Evolutionary conservation across 768 basidiomycete genomes (phyloP).

Genomic region (Boletus sensibilis): DNA sequence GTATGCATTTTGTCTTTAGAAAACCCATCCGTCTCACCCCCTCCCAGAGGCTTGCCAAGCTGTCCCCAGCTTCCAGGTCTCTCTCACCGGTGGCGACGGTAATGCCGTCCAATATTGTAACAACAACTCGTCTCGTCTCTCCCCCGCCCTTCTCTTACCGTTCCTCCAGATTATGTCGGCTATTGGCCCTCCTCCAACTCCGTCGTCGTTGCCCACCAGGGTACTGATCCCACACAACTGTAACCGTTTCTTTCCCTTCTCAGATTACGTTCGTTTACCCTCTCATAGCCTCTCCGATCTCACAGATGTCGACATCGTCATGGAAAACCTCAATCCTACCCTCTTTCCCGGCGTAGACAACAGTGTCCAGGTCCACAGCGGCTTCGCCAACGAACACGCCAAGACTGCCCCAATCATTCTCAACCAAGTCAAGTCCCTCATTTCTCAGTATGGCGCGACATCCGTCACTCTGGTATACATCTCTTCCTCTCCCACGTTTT

Average conservation of each 20-base stretch:
- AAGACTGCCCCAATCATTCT: conserved; percentile 46
- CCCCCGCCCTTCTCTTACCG: neutral
- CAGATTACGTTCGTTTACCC: neutral
- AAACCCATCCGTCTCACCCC: neutral
- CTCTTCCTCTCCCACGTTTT: neutral
- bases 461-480: conserved; percentile 42
- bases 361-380: conserved; percentile 48
- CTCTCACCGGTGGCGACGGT: conserved; percentile 51
- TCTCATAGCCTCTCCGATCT: conserved; percentile 44
- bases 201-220: conserved; percentile 61
- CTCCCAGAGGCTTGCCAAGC: conserved; percentile 35
- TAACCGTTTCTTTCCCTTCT: conserved; percentile 25
- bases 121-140: conserved; percentile 2
- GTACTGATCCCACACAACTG: conserved; percentile 58
- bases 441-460: conserved; percentile 37
- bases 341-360: conserved; percentile 56
- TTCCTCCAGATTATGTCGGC: conserved; percentile 49
- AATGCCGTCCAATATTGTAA: conserved; percentile 47
- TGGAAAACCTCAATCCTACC: conserved; percentile 38
- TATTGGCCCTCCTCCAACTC: conserved; percentile 50
- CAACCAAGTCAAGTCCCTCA: conserved; percentile 40
- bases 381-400: conserved; percentile 54
- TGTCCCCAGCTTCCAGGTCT: conserved; percentile 38
- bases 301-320: conserved; percentile 46
- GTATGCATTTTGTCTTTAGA: conserved; percentile 18